Evolutionary conservation across 108 stramenopile genomes (phyloP), one percentile per base, ranked within the genome.

Genomic region (Stephanodiscus triporus): DNA sequence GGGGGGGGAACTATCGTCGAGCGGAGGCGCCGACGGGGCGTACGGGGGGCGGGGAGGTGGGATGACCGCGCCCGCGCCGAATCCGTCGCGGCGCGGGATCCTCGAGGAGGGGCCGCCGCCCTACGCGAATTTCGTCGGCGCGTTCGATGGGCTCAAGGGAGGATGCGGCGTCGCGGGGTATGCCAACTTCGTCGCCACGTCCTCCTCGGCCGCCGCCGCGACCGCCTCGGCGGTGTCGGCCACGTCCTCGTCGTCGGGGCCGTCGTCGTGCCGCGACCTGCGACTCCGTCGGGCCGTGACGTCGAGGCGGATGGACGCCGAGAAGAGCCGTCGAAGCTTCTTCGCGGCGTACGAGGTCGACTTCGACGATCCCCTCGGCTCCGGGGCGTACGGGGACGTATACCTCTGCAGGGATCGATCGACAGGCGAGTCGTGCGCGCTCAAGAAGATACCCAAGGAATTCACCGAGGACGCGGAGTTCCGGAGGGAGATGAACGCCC

Each of bases 381-480:
- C 45, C 24, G 77, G 77, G 13, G 87, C 88, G 22, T 95, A 88
- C 60, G 94, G 94, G 13, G 81, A 77, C 47, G 91, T 95, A 6
- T 88, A 89, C 71, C 42, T 72, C 36, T 89, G 89, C 36, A 75
- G 72, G 34, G 80, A 86, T 17, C 70, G 77, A 27, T 63, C 50
- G 0, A 83, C 84, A 0, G 85, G 80, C 4, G 86, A 88, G 65
- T 45, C 36, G 27, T 88, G 85, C 24, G 94, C 94, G 5, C 40
- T 95, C 27, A 95, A 95, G 69, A 84, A 89, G 70, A 95, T 95
- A 60, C 66, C 87, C 36, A 94, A 94, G 78, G 66, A 82, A 53
- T 89, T 82, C 54, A 94, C 93, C 1, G 84, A 88, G 63, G 70
- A 89, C 29, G 66, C 57, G n/a, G 54, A 68, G 36, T 92, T 94